Base-by-base conservation (phyloP, 2,329 filamentous ascomycete species). In the Aspergillus tanneri region DNA sequence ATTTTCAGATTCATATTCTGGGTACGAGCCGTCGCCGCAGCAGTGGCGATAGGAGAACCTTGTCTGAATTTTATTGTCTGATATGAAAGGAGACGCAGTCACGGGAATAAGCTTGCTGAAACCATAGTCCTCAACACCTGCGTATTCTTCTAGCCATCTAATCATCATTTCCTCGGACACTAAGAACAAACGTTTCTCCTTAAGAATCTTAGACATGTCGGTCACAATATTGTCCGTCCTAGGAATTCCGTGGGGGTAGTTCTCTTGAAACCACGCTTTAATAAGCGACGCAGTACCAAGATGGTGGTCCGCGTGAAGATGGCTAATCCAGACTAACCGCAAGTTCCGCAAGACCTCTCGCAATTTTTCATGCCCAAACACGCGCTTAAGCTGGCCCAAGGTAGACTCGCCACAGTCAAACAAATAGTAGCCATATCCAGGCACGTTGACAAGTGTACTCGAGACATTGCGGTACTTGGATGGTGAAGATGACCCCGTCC, bases 391-490 rank as follows among this genome's bases (percentile, higher is more conserved):
- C 66, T 96, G 91, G 9, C 92, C 92, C 7, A 97, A 73, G 0
- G 93, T 96, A 62, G 90, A 90, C 70, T 99, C 93, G 49, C 93
- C 93, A 58, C 85, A 89, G 70, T 99, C 93, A 49, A 99, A 81
- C 1, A 99, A 76, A 63, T 96, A 95, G 65, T 82, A 90, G n/a
- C 93, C 93, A 58, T 84, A 81, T 3, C 85, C 87, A 5, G 93
- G 93, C 3, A 96, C 85, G 11, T 88, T 82, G 36, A 99, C 72
- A 4, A 99, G 76, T 0, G 91, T 96, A 2, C 85, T 84, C 9
- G 92, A 96, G 16, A 99, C 93, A 66, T 97, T 99, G 60, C 93
- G 87, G 68, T 96, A 93, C 66, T 95, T 95, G 25, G 90, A 95
- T 2, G 93, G 93, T 12, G 87, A 67, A 0, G 92, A 88, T 3